Conservation (phyloP, 179 eudicot genomes). For the Corrigiola litoralis region DNA sequence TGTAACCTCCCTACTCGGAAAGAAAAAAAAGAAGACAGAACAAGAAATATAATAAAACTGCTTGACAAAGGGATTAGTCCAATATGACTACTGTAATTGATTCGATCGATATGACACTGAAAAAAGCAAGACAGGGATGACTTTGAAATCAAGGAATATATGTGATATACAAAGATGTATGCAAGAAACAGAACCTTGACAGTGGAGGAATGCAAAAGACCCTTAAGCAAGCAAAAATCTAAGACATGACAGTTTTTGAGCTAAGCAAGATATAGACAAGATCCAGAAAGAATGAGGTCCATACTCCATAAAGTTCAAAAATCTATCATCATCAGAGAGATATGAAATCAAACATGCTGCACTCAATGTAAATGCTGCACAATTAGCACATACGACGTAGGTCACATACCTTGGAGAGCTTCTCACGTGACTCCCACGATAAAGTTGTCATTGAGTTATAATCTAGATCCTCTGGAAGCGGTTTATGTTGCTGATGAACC, state of each 20-base stretch:
- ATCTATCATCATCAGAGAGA: neutral
- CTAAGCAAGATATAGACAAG: neutral
- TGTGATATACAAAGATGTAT: too few relatives aligned
- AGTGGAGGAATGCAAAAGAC: neutral
- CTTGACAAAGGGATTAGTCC: too few relatives aligned
- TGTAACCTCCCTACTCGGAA: too few relatives aligned
- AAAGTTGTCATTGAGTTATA: constrained; percentile 74
- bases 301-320: neutral
- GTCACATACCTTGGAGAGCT: constrained; percentile 73
- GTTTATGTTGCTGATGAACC: constrained; percentile 83
- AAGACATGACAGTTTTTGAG: too few relatives aligned
- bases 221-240: neutral
- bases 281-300: neutral
- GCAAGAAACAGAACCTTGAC: neutral
- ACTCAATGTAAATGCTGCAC: neutral
- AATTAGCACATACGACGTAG: neutral
- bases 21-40: too few relatives aligned
- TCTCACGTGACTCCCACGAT: constrained; percentile 89
- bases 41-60: too few relatives aligned
- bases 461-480: constrained; percentile 83
- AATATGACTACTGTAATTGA: too few relatives aligned
- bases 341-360: neutral
- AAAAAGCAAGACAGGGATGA: too few relatives aligned
- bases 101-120: too few relatives aligned
- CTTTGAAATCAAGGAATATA: too few relatives aligned